Base-by-base conservation (phyloP, 2,329 filamentous ascomycete species). In the Onygena corvina region DNA sequence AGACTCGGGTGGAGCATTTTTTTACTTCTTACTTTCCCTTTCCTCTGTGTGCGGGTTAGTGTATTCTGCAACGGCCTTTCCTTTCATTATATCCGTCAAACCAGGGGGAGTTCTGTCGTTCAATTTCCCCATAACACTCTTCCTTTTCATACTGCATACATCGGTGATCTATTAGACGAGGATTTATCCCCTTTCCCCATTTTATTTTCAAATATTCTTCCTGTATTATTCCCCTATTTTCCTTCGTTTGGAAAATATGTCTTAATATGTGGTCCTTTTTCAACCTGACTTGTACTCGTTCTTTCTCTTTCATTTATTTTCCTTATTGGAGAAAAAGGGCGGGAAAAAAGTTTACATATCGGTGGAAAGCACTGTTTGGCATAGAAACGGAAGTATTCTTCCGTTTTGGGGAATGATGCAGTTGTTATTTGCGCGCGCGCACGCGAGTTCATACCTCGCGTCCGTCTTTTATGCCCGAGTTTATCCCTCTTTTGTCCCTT, bases 1-100 rank as follows among this genome's bases (percentile, higher is more conserved):
- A 56, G 54, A 56, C 53, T 54, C 40, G 53, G 52, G 23, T 48
- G 52, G 54, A 50, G 54, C 53, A 54, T 54, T 50, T 53, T 35
- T 33, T 47, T 45, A 31, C 6, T 47, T 47, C 31, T 20, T 38
- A 23, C 21, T 35, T 27, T 25, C 21, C 23, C n/a, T 47, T 50
- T 46, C 25, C 38, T 16, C 44, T 46, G 25, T 46, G 14, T 46
- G 16, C 33, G 27, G 42, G 27, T 31, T 46, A 20, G 35, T 33
- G 9, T 46, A 23, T 25, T 36, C 20, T 51, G 20, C 35, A 44
- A 46, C 14, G 44, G 44, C 20, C 27, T 31, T 46, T 23, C 18
- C 27, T 46, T 34, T 46, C 27, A 18, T 31, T 20, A 33, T 46
- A 5, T 34, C n/a, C n/a, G 27, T 46, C 44, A 8, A 42, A 9